These are phyloP conservation scores for Colletotrichum limetticola DNA, from an alignment of 2,329 filamentous ascomycete genomes.

Conservation along the genomic window DNA sequence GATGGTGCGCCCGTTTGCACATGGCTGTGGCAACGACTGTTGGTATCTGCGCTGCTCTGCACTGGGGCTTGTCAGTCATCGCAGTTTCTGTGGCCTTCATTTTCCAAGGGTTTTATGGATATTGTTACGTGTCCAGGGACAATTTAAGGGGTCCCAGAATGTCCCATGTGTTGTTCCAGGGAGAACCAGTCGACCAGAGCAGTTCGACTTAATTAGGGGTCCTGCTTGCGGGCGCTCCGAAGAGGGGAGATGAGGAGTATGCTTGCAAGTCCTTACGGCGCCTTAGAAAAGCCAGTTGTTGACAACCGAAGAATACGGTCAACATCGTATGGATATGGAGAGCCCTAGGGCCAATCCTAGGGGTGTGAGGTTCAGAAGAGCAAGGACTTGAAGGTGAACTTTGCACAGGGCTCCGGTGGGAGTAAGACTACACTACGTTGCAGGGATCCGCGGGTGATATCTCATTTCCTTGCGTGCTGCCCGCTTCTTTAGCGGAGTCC, in stretches of 20 bases:
- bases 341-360: background rate
- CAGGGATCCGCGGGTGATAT: background rate
- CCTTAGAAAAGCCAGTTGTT: background rate
- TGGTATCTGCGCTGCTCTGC: background rate
- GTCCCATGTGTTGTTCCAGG: background rate
- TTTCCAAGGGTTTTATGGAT: background rate
- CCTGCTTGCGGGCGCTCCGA: background rate
- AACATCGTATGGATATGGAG: background rate
- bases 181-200: background rate
- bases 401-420: background rate
- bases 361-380: background rate
- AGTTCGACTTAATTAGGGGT: background rate
- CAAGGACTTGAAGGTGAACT: background rate
- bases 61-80: background rate
- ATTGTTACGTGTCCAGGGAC: background rate
- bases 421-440: background rate
- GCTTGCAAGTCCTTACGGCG: background rate
- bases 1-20: constrained; percentile 26
- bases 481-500: background rate
- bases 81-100: background rate
- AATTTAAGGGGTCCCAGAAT: background rate
- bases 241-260: background rate
- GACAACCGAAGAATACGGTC: background rate
- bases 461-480: background rate
- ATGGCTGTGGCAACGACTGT: constrained; percentile 3